A percentile compares a stretch with the other conserved stretches of the same genome.
These are phyloP conservation scores for Penicillium psychrosexuale DNA, from an alignment of 2,329 filamentous ascomycete genomes.

Conservation along the genomic window DNA sequence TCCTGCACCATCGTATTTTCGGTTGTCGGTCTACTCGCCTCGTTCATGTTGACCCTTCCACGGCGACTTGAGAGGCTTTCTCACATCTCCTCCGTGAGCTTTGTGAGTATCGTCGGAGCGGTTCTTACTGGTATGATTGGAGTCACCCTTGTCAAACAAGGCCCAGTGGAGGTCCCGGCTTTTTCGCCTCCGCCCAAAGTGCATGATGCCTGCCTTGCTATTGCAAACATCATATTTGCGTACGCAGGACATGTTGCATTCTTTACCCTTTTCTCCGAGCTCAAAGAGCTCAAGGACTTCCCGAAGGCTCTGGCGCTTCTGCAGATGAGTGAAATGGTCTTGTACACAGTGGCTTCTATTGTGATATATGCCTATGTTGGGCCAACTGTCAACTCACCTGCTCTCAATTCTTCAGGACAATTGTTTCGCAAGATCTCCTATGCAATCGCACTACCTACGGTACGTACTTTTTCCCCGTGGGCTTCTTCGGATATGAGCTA, in stretches of 20 bases:
- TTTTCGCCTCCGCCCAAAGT: constrained; percentile 42
- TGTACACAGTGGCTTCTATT: constrained; percentile 62
- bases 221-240: constrained; percentile 66
- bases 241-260: constrained; percentile 66
- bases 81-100: constrained; percentile 58
- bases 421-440: constrained; percentile 60
- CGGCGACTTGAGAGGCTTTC: constrained; percentile 59
- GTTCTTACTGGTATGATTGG: constrained; percentile 63
- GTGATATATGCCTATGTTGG: constrained; percentile 66
- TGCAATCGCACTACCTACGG: constrained; percentile 63
- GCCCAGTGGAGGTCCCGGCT: constrained; percentile 26
- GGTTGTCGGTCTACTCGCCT: constrained; percentile 54
- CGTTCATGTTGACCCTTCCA: constrained; percentile 56
- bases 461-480: constrained; percentile 7
- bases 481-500: not conserved
- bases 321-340: constrained; percentile 54
- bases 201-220: constrained; percentile 54
- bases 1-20: constrained; percentile 61
- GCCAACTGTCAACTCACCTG: constrained; percentile 57
- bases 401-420: constrained; percentile 57
- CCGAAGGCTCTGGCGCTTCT: constrained; percentile 60
- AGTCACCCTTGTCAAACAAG: constrained; percentile 50
- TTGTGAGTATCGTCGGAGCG: constrained; percentile 60
- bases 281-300: constrained; percentile 57
- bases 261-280: constrained; percentile 62